phyloP scores from a whole-genome alignment of 208 protist species.

The Leishmania guyanensis region DNA sequence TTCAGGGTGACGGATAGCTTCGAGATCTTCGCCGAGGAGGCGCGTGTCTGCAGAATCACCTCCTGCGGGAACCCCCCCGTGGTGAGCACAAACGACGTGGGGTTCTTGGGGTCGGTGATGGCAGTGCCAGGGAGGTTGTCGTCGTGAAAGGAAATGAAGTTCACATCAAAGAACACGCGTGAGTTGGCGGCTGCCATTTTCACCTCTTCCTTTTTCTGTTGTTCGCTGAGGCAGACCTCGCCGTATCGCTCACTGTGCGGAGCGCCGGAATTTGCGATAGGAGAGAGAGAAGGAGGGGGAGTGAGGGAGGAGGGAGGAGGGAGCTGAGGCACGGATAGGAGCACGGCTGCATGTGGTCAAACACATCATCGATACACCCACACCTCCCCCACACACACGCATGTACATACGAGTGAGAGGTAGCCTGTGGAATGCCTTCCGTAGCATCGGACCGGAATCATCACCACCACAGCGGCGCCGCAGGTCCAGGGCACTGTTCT shows the following conservation, averaged over 20 bases:
- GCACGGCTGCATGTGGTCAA: not conserved
- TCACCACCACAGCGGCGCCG: not conserved
- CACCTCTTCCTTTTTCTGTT: not conserved
- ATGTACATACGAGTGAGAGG: not conserved
- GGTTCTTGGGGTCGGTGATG: conserved; percentile 49
- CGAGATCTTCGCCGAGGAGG: conserved; percentile 59
- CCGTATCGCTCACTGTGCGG: not conserved
- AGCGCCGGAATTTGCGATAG: not conserved
- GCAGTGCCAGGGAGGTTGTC: conserved; percentile 48
- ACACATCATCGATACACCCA: not conserved
- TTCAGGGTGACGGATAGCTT: conserved; percentile 55
- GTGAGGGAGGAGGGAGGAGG: not conserved
- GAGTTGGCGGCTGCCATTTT: conserved; percentile 25
- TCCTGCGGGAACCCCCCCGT: conserved; percentile 88
- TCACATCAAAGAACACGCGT: conserved; percentile 57
- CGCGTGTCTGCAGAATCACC: conserved; percentile 65
- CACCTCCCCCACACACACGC: conserved; percentile 1
- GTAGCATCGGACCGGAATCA: not conserved
- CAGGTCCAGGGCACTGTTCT: not conserved
- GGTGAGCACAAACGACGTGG: conserved; percentile 74
- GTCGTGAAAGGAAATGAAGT: conserved; percentile 80
- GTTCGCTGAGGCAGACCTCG: not conserved
- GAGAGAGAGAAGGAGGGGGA: not conserved
- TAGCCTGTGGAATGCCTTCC: not conserved
- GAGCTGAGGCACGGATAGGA: not conserved